Conservation (phyloP, 2,329 filamentous ascomycete species). For the Bipolaris cookei region DNA sequence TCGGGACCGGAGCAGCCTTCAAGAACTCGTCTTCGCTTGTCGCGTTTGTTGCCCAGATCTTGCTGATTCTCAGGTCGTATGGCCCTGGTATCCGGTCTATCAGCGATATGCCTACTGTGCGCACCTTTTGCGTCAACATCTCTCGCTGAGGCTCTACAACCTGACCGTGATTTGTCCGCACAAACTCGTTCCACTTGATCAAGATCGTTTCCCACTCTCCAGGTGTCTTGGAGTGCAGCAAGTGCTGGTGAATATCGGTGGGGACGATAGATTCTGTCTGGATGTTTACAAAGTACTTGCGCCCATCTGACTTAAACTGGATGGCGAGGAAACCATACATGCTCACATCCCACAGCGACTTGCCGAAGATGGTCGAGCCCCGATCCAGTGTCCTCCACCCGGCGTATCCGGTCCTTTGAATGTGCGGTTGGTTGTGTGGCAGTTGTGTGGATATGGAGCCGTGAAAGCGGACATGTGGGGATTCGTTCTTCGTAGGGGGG, state of each 20-base stretch:
- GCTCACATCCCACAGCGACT: constrained; percentile 85
- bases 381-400: constrained; percentile 86
- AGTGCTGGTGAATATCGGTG: constrained; percentile 95
- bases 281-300: constrained; percentile 92
- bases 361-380: constrained; percentile 81
- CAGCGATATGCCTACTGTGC: constrained; percentile 83
- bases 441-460: constrained; percentile 87
- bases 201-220: constrained; percentile 96
- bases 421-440: constrained; percentile 73
- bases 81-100: constrained; percentile 88
- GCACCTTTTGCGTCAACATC: constrained; percentile 83
- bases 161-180: constrained; percentile 89
- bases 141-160: constrained; percentile 93
- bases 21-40: constrained; percentile 44
- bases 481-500: constrained; percentile 53
- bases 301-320: constrained; percentile 86
- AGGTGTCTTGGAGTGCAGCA: constrained; percentile 77
- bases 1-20: constrained; percentile 33
- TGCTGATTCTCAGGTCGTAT: constrained; percentile 84
- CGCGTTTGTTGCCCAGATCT: constrained; percentile 89
- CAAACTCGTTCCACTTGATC: constrained; percentile 90
- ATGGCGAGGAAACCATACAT: constrained; percentile 86
- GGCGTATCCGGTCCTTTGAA: constrained; percentile 84
- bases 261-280: constrained; percentile 93
- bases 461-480: constrained; percentile 79